Conservation (phyloP, 1,284 basidiomycete species). For the Crucibulum parvulum region DNA sequence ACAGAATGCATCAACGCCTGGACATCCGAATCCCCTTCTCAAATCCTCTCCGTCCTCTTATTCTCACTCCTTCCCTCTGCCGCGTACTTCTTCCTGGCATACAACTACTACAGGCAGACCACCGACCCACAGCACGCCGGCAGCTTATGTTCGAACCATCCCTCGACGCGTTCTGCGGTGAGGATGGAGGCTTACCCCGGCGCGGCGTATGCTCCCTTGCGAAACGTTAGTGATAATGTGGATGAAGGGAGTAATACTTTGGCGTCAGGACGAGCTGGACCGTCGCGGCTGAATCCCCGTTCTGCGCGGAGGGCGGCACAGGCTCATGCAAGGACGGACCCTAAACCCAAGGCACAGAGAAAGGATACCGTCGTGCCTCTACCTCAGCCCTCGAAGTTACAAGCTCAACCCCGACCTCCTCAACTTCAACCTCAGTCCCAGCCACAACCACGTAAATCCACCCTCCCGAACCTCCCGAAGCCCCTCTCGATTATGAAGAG, state of each 20-base stretch:
- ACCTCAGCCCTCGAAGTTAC: not conserved
- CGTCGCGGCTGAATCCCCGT: not conserved
- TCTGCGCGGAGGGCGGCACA: not conserved
- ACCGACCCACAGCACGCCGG: conserved; percentile 60
- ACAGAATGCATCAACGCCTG: conserved; percentile 65
- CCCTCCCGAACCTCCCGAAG: conserved; percentile 7
- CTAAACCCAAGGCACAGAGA: not conserved
- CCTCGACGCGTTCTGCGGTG: conserved; percentile 6
- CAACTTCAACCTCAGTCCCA: too few species aligned
- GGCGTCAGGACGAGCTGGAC: not conserved
- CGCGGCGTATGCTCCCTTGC: not conserved
- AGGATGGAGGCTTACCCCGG: conserved; percentile 1
- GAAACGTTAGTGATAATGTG: not conserved
- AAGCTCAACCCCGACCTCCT: not conserved
- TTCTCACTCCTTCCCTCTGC: conserved; percentile 55
- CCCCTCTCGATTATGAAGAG: conserved; percentile 27
- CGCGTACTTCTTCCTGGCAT: conserved; percentile 65
- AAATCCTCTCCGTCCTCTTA: conserved; percentile 62
- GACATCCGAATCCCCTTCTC: conserved; percentile 62
- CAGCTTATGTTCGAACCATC: conserved; percentile 23
- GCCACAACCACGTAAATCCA: not conserved
- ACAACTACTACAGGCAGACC: conserved; percentile 75
- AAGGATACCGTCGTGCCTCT: not conserved
- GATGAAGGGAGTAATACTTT: conserved; percentile 4
- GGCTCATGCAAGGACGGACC: not conserved